These are phyloP conservation scores for Polyporus arcularius DNA, from an alignment of 768 basidiomycete species.

Conservation along the genomic window DNA sequence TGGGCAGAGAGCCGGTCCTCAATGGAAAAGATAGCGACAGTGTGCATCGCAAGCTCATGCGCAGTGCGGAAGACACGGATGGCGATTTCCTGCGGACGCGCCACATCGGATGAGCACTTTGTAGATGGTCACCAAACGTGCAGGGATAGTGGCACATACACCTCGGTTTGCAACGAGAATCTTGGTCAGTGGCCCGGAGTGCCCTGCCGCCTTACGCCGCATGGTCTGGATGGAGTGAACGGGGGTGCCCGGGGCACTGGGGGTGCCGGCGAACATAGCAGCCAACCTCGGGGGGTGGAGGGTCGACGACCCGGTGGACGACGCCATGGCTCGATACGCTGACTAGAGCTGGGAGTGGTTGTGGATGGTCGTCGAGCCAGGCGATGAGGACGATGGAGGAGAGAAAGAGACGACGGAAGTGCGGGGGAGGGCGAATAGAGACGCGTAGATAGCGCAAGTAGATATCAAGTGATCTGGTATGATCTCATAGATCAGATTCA, in stretches of 20 bases:
- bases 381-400: conserved; percentile 17
- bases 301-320: conserved; percentile 18
- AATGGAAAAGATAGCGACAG: conserved; percentile 96
- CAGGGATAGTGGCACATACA: conserved; percentile 46
- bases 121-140: neutral
- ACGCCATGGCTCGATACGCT: conserved; percentile 16
- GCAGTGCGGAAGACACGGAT: conserved; percentile 98
- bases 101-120: neutral
- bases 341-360: neutral
- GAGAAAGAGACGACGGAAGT: conserved; percentile 1
- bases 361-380: conserved; percentile 4
- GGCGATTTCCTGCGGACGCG: conserved; percentile 84
- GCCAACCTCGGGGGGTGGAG: conserved; percentile 76
- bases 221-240: conserved; percentile 91
- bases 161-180: conserved; percentile 92
- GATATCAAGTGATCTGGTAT: conserved; percentile 20
- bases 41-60: conserved; percentile 98
- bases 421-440: conserved; percentile 7
- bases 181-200: conserved; percentile 86
- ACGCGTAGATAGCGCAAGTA: conserved; percentile 16
- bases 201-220: conserved; percentile 89
- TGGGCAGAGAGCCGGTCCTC: conserved; percentile 97
- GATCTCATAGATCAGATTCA: conserved; percentile 18
- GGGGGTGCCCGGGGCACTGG: conserved; percentile 80
- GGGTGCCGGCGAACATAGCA: conserved; percentile 69